Evolutionary conservation across 352 stramenopile genomes (phyloP).

Genomic region (Pythium vanterpoolii): DNA sequence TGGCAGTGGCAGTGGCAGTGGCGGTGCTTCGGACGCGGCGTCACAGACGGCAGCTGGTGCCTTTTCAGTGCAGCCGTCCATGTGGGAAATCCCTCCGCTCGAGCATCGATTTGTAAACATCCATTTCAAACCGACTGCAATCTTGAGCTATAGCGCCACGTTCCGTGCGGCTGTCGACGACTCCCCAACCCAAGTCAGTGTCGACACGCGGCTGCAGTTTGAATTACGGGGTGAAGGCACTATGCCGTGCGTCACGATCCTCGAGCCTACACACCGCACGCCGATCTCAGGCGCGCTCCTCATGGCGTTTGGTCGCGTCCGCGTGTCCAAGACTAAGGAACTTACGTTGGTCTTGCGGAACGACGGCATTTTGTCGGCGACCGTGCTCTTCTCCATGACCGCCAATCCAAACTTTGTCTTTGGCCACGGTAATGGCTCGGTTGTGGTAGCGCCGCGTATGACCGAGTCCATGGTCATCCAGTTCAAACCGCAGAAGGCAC

Average conservation of each 20-base stretch:
- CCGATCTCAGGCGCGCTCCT: conserved; percentile 44
- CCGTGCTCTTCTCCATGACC: conserved; percentile 88
- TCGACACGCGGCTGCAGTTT: conserved; percentile 74
- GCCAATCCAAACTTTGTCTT: conserved; percentile 76
- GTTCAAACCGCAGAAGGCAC: conserved; percentile 80
- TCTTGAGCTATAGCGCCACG: conserved; percentile 72
- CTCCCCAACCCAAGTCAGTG: conserved; percentile 32
- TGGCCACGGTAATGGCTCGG: conserved; percentile 64
- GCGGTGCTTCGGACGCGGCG: background rate
- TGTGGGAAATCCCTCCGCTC: conserved; percentile 92
- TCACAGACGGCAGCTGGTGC: background rate
- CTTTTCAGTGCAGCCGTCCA: conserved; percentile 89
- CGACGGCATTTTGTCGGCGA: conserved; percentile 90
- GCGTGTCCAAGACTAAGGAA: conserved; percentile 68
- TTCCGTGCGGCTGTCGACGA: conserved; percentile 88
- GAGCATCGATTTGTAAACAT: conserved; percentile 94
- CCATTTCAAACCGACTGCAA: conserved; percentile 90
- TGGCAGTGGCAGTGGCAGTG: background rate
- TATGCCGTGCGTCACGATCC: conserved; percentile 89
- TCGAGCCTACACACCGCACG: conserved; percentile 74
- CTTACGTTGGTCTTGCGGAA: conserved; percentile 80
- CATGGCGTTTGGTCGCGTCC: conserved; percentile 82
- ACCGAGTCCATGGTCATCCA: conserved; percentile 62
- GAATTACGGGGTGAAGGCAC: conserved; percentile 90
- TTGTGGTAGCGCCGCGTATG: conserved; percentile 65